Percentiles rank a stretch among this genome's conserved stretches.
These are phyloP conservation scores for Aureobasidium sp. DNA, from an alignment of 2,329 filamentous ascomycete species.

Conservation along the genomic window DNA sequence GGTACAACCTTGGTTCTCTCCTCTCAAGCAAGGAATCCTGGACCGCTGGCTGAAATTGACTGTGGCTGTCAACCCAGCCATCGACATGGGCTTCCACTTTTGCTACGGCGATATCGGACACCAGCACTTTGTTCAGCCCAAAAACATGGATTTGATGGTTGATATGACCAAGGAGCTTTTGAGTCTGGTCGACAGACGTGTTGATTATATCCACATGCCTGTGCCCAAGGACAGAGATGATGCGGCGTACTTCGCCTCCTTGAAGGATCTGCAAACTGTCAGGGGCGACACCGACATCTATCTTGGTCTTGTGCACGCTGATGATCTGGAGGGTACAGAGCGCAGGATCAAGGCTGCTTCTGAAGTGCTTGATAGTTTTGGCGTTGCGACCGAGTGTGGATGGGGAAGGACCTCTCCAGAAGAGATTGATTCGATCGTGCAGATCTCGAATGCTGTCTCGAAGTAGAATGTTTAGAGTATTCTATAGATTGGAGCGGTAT, in stretches of 20 bases:
- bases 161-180: conserved; percentile 33
- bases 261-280: conserved; percentile 29
- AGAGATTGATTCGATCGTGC: conserved; percentile 25
- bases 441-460: conserved; percentile 20
- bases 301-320: conserved; percentile 36
- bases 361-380: conserved; percentile 30
- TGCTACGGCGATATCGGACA: conserved; percentile 44
- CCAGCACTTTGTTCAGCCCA: conserved; percentile 40
- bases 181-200: conserved; percentile 23
- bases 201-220: conserved; percentile 40
- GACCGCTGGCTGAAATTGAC: conserved; percentile 29
- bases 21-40: conserved; percentile 30
- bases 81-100: conserved; percentile 40
- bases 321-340: conserved; percentile 34
- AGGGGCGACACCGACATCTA: conserved; percentile 31
- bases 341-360: conserved; percentile 33
- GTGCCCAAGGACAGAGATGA: conserved; percentile 36
- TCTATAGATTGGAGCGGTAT: not conserved
- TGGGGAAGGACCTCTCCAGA: conserved; percentile 30
- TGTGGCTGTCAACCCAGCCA: conserved; percentile 28
- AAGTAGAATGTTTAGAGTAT: not conserved
- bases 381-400: conserved; percentile 39
- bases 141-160: conserved; percentile 30
- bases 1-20: conserved; percentile 31
- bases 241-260: conserved; percentile 33